Percentiles rank a stretch among this genome's conserved stretches.
Conservation (phyloP, 1,284 basidiomycete genomes). For the Grifola frondosa region DNA sequence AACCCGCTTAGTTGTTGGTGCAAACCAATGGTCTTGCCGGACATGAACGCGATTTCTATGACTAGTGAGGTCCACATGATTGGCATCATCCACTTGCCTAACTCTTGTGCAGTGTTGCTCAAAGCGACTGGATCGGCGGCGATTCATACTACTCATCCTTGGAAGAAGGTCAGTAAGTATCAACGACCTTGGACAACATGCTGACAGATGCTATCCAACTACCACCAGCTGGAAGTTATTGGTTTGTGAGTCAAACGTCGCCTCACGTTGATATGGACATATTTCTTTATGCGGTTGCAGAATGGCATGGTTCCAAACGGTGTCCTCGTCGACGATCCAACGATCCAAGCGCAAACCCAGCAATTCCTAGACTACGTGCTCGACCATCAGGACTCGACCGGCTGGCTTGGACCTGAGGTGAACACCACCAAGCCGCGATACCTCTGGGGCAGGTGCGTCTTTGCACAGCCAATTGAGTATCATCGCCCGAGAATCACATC, state of each 20-base stretch:
- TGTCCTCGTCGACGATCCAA: slow-evolving; percentile 44
- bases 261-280: not conserved
- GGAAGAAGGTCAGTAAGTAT: slow-evolving; percentile 46
- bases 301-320: slow-evolving; percentile 56
- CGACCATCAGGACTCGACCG: slow-evolving; percentile 50
- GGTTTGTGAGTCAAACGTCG: slow-evolving; percentile 46
- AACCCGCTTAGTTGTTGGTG: slow-evolving; percentile 41
- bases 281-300: slow-evolving; percentile 27
- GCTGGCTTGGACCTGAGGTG: slow-evolving; percentile 60
- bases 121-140: slow-evolving; percentile 57
- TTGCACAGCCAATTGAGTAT: not conserved
- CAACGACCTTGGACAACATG: not conserved
- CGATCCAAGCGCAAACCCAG: slow-evolving; percentile 46
- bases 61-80: slow-evolving; percentile 38
- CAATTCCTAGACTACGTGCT: slow-evolving; percentile 55
- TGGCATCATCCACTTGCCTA: not conserved
- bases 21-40: slow-evolving; percentile 55
- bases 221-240: slow-evolving; percentile 52
- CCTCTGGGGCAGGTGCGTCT: slow-evolving; percentile 51
- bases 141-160: slow-evolving; percentile 49
- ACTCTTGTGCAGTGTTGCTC: slow-evolving; percentile 38
- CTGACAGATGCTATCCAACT: not conserved
- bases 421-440: slow-evolving; percentile 52
- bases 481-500: not conserved
- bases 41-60: slow-evolving; percentile 56